Percentiles rank a stretch among this genome's conserved stretches.
Evolutionary conservation across 306 rosid genomes (phyloP).

Genomic region (Crotalaria pallida): DNA sequence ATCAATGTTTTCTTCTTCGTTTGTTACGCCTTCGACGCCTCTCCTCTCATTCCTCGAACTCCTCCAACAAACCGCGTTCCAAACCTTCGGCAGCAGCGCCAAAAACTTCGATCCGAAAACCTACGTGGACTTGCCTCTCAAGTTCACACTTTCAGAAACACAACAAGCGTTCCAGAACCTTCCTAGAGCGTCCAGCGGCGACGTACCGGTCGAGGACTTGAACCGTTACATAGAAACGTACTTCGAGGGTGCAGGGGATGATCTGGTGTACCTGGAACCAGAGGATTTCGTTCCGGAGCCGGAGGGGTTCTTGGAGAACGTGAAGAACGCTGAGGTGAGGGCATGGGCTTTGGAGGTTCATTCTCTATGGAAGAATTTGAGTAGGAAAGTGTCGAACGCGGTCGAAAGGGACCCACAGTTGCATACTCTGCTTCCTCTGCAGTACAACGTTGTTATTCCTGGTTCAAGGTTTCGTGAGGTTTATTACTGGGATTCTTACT

Average conservation of each 20-base stretch:
- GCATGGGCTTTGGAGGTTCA: conserved; percentile 79
- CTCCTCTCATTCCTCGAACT: conserved; percentile 57
- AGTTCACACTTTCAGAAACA: conserved; percentile 34
- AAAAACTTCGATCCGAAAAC: conserved; percentile 57
- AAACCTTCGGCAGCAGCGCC: conserved; percentile 32
- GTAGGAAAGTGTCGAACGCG: conserved; percentile 38
- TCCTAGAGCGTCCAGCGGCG: conserved; percentile 24
- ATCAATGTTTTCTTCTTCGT: neutral
- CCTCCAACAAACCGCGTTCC: conserved; percentile 48
- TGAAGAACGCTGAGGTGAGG: conserved; percentile 51
- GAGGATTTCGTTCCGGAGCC: conserved; percentile 59
- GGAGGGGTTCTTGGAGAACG: conserved; percentile 55
- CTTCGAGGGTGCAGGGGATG: conserved; percentile 62
- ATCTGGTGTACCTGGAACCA: conserved; percentile 51
- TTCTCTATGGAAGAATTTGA: conserved; percentile 69
- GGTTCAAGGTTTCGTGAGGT: conserved; percentile 84
- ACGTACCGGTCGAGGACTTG: conserved; percentile 31
- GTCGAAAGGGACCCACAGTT: conserved; percentile 41
- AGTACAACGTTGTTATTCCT: conserved; percentile 43
- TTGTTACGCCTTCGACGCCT: conserved; percentile 37
- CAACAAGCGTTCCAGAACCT: conserved; percentile 47
- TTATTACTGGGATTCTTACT: conserved; percentile 95
- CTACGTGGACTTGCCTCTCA: conserved; percentile 72
- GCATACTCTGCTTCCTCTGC: conserved; percentile 75
- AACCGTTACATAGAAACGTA: conserved; percentile 26